A percentile compares a stretch with the other conserved stretches of the same genome.
Evolutionary conservation across 345 rosid species (phyloP).

Genomic region (Syzygium aromaticum): DNA sequence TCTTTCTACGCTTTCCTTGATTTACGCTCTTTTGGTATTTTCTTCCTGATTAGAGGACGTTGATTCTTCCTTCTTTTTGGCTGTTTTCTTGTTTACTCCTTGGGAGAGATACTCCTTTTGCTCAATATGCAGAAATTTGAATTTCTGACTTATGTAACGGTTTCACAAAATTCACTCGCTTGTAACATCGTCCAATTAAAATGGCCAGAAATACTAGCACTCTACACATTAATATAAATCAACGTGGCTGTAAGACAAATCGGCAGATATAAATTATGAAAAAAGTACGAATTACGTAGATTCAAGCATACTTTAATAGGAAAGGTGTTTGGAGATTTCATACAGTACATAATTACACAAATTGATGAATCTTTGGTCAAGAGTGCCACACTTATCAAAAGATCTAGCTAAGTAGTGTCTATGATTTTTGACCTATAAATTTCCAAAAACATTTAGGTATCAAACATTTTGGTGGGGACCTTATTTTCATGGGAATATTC

Average conservation of each 20-base stretch:
- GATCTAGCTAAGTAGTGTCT: background rate
- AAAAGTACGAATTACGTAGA: background rate
- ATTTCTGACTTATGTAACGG: background rate
- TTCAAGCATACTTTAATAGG: background rate
- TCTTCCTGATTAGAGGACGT: background rate
- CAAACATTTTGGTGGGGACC: background rate
- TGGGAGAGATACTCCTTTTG: background rate
- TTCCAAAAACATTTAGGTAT: background rate
- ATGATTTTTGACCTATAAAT: background rate
- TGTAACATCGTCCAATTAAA: background rate
- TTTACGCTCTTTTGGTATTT: background rate
- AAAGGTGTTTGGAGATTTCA: background rate
- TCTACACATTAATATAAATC: background rate
- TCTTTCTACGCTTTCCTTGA: background rate
- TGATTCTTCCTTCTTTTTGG: background rate
- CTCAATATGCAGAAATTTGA: background rate
- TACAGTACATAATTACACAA: background rate
- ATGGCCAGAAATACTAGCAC: background rate
- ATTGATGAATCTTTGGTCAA: background rate
- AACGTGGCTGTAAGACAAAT: background rate
- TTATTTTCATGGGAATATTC: background rate
- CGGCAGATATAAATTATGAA: background rate
- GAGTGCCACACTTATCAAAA: background rate
- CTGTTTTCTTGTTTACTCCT: background rate
- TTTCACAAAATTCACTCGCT: background rate